Evolutionary conservation across 352 stramenopile species (phyloP).

Genomic region (Aphanomyces cochlioides): DNA sequence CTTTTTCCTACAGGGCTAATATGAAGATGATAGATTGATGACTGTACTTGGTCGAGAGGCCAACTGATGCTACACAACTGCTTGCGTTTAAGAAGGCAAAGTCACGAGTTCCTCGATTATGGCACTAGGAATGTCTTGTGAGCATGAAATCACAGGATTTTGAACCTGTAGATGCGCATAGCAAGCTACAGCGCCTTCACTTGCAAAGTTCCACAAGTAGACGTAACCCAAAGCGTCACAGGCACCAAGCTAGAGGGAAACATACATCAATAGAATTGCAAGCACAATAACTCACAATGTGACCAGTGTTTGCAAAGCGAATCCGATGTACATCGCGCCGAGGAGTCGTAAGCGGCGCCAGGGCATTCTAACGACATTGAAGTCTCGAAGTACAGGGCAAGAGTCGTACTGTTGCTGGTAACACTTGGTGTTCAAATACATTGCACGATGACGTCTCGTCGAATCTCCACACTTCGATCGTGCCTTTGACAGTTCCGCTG

Average conservation of each 20-base stretch:
- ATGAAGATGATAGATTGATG: neutral
- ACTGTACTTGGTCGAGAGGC: conserved; percentile 68
- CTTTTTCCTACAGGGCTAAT: conserved; percentile 47
- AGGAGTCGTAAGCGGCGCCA: conserved; percentile 53
- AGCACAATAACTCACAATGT: conserved; percentile 47
- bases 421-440: conserved; percentile 64
- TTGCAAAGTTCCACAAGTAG: conserved; percentile 80
- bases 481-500: conserved; percentile 75
- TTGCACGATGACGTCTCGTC: conserved; percentile 52
- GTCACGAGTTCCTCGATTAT: conserved; percentile 79
- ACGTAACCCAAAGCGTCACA: conserved; percentile 66
- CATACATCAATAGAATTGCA: conserved; percentile 13
- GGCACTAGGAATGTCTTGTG: conserved; percentile 42
- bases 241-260: conserved; percentile 54
- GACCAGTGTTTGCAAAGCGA: conserved; percentile 69
- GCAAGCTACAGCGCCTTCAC: conserved; percentile 56
- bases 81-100: conserved; percentile 78
- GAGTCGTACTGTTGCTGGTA: conserved; percentile 31
- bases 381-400: too few relatives aligned
- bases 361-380: conserved; percentile 44
- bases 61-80: conserved; percentile 67
- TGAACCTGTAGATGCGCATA: conserved; percentile 65
- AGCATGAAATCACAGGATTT: neutral
- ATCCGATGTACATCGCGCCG: conserved; percentile 70
- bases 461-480: conserved; percentile 79